These are phyloP conservation scores for Pseudogymnoascus sp. DNA, from an alignment of 2,329 filamentous ascomycete species.

Conservation along the genomic window DNA sequence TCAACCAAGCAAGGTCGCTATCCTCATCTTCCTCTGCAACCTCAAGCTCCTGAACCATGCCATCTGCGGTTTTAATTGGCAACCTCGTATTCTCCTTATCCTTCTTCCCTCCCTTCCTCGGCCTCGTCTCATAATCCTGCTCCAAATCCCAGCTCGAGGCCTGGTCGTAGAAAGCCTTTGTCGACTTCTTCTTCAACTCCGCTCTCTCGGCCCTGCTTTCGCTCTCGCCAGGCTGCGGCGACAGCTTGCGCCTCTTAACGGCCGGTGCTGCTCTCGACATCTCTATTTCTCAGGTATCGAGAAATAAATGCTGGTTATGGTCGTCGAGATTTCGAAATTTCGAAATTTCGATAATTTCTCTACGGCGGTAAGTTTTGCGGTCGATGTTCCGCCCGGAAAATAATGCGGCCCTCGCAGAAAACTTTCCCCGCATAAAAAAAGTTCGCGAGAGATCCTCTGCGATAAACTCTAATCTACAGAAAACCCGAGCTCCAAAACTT, in stretches of 20 bases:
- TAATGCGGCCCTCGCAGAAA: slow-evolving; percentile 19
- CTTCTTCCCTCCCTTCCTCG: slow-evolving; percentile 68
- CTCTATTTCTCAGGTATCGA: not conserved
- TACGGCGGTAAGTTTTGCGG: slow-evolving; percentile 15
- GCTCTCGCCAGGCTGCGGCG: slow-evolving; percentile 39
- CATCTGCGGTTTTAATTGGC: slow-evolving; percentile 79
- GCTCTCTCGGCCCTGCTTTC: slow-evolving; percentile 19
- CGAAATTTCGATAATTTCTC: slow-evolving; percentile 1
- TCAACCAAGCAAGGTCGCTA: slow-evolving; percentile 56
- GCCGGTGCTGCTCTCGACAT: slow-evolving; percentile 27
- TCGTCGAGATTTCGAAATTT: slow-evolving; percentile 10
- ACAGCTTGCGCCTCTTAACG: slow-evolving; percentile 50
- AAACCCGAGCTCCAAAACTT: not conserved
- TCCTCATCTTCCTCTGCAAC: slow-evolving; percentile 43
- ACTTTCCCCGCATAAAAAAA: slow-evolving; percentile 20
- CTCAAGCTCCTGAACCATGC: slow-evolving; percentile 54
- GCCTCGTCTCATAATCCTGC: slow-evolving; percentile 77
- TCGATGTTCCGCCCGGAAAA: slow-evolving; percentile 13
- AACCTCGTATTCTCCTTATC: slow-evolving; percentile 61
- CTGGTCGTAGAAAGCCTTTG: slow-evolving; percentile 53
- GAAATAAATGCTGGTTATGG: not conserved
- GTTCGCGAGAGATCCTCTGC: not conserved
- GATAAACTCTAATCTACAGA: slow-evolving; percentile 8
- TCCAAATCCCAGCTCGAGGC: slow-evolving; percentile 84
- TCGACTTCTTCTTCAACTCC: slow-evolving; percentile 6